Conservation (phyloP, 2,329 filamentous ascomycete genomes). For the Sporothrix brunneoviolacea region DNA sequence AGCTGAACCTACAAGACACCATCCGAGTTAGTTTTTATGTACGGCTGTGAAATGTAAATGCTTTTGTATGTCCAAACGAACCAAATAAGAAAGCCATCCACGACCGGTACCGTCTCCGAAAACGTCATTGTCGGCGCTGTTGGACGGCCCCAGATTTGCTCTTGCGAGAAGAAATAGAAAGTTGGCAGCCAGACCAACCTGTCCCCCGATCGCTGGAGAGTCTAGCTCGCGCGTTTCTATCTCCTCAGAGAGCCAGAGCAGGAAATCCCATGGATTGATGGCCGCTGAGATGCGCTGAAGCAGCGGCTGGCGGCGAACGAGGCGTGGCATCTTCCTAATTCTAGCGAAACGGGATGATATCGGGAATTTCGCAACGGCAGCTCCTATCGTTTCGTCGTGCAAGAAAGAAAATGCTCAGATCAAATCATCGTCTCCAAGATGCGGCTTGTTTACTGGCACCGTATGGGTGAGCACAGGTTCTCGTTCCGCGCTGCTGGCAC, state of each 20-base stretch:
- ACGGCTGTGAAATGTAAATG: too few relatives aligned
- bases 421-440: background rate
- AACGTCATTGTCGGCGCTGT: conserved; percentile 59
- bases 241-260: conserved; percentile 88
- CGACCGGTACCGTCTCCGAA: conserved; percentile 56
- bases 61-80: too few relatives aligned
- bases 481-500: too few relatives aligned
- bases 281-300: conserved; percentile 71
- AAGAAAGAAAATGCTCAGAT: background rate
- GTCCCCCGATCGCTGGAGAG: conserved; percentile 67
- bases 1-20: conserved; percentile 56
- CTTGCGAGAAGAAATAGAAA: conserved; percentile 73
- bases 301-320: conserved; percentile 76
- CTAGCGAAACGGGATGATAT: background rate
- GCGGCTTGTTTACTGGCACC: background rate
- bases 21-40: too few relatives aligned
- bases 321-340: conserved; percentile 51
- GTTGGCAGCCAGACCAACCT: conserved; percentile 71
- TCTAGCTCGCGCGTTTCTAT: conserved; percentile 90
- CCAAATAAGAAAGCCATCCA: conserved; percentile 19
- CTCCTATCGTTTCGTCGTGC: background rate
- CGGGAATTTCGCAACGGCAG: too few relatives aligned
- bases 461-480: too few relatives aligned
- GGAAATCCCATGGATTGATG: conserved; percentile 81
- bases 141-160: conserved; percentile 58